These are phyloP conservation scores for Atkinsonella hypoxylon DNA, from an alignment of 2,329 filamentous ascomycete species.

Conservation along the genomic window DNA sequence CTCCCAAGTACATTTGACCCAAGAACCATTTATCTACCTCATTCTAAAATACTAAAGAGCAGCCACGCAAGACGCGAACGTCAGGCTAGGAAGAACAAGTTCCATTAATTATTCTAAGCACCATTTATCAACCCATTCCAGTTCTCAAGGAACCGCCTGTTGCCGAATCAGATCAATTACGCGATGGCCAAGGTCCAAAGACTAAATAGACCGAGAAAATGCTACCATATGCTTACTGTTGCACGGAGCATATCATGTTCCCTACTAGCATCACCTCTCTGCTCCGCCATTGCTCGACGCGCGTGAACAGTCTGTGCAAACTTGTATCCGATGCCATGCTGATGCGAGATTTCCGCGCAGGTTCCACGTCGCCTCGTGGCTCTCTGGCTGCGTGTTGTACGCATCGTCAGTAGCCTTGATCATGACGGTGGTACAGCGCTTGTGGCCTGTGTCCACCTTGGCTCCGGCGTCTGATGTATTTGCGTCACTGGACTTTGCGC, in stretches of 20 bases:
- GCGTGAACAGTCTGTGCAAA: constrained; percentile 22
- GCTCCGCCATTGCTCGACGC: background rate
- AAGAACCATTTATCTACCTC: too few species aligned
- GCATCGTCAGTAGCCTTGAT: constrained; percentile 56
- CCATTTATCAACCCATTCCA: too few species aligned
- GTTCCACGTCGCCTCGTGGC: constrained; percentile 48
- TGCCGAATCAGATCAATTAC: background rate
- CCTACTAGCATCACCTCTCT: background rate
- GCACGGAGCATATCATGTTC: too few species aligned
- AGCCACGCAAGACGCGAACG: too few species aligned
- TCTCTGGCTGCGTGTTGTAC: constrained; percentile 56
- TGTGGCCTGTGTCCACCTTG: constrained; percentile 12
- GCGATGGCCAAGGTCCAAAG: background rate
- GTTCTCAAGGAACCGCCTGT: too few species aligned
- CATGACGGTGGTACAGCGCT: constrained; percentile 37
- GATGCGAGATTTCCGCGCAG: constrained; percentile 52
- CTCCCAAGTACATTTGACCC: too few species aligned
- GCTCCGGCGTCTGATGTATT: background rate
- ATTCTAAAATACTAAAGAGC: too few species aligned
- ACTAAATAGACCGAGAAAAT: background rate
- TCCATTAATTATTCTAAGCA: too few species aligned
- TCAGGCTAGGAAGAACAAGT: too few species aligned
- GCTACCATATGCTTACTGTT: background rate
- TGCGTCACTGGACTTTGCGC: constrained; percentile 1
- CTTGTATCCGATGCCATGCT: constrained; percentile 50